Conservation (phyloP, 1,139 yeast genomes). For the Pichia sp. region DNA sequence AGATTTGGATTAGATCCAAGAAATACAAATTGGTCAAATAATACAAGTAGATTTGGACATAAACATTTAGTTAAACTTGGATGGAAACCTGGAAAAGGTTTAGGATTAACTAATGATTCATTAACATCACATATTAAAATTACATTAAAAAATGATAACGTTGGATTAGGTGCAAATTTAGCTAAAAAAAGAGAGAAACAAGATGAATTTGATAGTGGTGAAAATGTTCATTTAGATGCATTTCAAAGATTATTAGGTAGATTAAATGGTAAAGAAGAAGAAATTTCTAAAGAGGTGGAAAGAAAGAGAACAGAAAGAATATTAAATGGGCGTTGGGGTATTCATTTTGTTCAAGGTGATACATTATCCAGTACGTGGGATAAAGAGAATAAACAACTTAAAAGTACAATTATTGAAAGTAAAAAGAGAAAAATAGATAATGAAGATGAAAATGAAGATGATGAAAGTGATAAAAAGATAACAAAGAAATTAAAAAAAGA, state of each 20-base stretch:
- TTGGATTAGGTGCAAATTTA: slow-evolving; percentile 80
- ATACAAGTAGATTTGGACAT: slow-evolving; percentile 81
- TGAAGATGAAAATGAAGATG: slow-evolving; percentile 17
- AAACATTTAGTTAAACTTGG: slow-evolving; percentile 76
- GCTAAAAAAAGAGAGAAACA: slow-evolving; percentile 42
- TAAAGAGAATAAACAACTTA: slow-evolving; percentile 42
- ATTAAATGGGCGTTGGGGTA: slow-evolving; percentile 77
- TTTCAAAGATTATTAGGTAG: slow-evolving; percentile 87
- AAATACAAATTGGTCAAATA: slow-evolving; percentile 91
- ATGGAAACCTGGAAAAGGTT: slow-evolving; percentile 88
- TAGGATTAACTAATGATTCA: slow-evolving; percentile 64
- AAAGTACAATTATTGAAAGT: slow-evolving; percentile 14
- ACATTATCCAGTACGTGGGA: slow-evolving; percentile 82
- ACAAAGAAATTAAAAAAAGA: slow-evolving; percentile 21
- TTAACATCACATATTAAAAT: slow-evolving; percentile 79
- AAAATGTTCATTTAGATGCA: slow-evolving; percentile 85
- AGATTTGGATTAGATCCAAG: slow-evolving; percentile 91
- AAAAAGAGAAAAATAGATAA: slow-evolving; percentile 19
- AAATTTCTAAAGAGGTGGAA: slow-evolving; percentile 53
- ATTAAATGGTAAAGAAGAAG: slow-evolving; percentile 69
- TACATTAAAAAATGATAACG: slow-evolving; percentile 67
- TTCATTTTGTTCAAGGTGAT: slow-evolving; percentile 80
- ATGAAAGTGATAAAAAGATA: slow-evolving; percentile 18
- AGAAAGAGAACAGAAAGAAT: slow-evolving; percentile 60
- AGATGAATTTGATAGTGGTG: slow-evolving; percentile 68